A percentile compares a stretch with the other conserved stretches of the same genome.
These are phyloP conservation scores for Zea luxurians DNA, from an alignment of 176 grass and related monocot species.

Conservation along the genomic window DNA sequence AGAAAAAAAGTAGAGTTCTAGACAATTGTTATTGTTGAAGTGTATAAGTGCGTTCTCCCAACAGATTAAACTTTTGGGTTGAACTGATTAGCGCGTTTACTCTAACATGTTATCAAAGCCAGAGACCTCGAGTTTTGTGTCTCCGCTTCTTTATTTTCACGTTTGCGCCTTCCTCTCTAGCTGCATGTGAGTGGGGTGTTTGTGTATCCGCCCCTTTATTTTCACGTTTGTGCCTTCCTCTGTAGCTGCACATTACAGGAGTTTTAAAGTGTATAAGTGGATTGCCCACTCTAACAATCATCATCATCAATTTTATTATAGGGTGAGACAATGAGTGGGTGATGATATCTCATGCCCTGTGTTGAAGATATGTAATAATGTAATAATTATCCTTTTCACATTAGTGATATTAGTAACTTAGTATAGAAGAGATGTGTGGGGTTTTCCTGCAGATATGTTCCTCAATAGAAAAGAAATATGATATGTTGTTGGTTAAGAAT, in stretches of 20 bases:
- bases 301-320: conserved; percentile 29
- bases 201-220: too few species aligned
- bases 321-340: background rate
- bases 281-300: background rate
- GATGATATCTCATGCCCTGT: background rate
- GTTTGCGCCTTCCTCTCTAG: too few species aligned
- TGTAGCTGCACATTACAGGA: too few species aligned
- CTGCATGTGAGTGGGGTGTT: too few species aligned
- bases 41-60: too few species aligned
- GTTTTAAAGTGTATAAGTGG: too few species aligned
- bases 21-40: background rate
- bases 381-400: conserved; percentile 1
- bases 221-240: too few species aligned
- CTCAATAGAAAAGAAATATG: background rate
- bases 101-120: too few species aligned
- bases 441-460: background rate
- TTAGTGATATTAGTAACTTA: conserved; percentile 16
- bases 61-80: too few species aligned
- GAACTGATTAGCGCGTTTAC: too few species aligned
- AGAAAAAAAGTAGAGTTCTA: background rate
- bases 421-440: conserved; percentile 14
- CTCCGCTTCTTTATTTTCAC: too few species aligned
- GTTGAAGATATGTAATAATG: background rate
- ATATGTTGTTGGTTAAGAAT: background rate
- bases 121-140: too few species aligned